phyloP scores from a whole-genome alignment of 169 alveolate genomes.

The Eimeria falciformis region DNA sequence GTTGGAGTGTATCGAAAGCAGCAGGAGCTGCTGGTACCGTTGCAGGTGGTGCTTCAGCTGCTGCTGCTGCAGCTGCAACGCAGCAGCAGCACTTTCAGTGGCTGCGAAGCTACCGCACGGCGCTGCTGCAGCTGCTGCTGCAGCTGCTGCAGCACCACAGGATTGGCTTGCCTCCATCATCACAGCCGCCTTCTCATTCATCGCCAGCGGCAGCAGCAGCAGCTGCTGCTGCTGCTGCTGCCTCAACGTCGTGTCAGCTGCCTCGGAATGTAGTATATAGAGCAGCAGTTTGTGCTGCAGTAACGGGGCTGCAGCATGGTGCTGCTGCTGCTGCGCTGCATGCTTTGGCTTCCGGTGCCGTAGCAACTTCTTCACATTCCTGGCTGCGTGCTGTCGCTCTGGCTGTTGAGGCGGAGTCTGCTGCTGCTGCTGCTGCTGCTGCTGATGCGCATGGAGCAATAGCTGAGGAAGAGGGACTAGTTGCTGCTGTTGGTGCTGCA shows the following conservation, averaged over 20 bases:
- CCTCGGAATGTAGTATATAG: conserved; percentile 30
- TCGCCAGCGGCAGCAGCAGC: conserved; percentile 36
- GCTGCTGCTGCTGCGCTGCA: conserved; percentile 67
- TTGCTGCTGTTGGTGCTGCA: conserved; percentile 51
- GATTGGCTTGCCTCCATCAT: conserved; percentile 14
- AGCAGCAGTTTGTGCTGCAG: conserved; percentile 48
- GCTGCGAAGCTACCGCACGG: conserved; percentile 15
- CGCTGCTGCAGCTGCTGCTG: conserved; percentile 49
- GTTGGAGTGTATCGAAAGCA: conserved; percentile 11
- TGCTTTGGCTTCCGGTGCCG: conserved; percentile 25
- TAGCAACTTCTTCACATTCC: conserved; percentile 23
- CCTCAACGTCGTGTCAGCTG: background rate
- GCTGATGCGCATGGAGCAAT: background rate
- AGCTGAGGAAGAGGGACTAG: conserved; percentile 24
- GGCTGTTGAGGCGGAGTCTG: conserved; percentile 55
- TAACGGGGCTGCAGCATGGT: conserved; percentile 64
- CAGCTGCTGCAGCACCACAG: conserved; percentile 62
- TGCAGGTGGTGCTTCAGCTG: background rate
- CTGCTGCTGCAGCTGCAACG: background rate
- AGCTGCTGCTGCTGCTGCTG: conserved; percentile 36
- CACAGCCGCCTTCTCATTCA: conserved; percentile 12
- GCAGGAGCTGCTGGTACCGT: background rate
- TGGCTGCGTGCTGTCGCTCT: conserved; percentile 52
- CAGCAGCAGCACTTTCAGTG: conserved; percentile 57
- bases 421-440: conserved; percentile 54